Evolutionary conservation across 2,329 filamentous ascomycete species (phyloP).

Genomic region (Zymoseptoria brevis): DNA sequence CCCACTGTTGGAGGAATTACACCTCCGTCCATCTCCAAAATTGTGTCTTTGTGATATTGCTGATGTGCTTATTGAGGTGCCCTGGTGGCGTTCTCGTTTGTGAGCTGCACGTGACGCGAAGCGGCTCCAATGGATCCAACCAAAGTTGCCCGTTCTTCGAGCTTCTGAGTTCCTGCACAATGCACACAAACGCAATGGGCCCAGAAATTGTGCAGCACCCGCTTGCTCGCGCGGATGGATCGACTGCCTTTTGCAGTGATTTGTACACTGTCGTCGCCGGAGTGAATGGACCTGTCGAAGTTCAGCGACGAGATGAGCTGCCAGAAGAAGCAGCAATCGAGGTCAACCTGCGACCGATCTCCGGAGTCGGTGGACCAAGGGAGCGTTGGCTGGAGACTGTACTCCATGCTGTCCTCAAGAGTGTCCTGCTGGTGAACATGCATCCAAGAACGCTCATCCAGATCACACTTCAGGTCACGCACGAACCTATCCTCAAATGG

Average conservation of each 20-base stretch:
- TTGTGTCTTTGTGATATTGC: background rate
- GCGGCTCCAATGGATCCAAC: background rate
- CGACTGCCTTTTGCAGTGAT: conserved; percentile 64
- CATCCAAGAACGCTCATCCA: conserved; percentile 74
- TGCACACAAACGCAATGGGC: conserved; percentile 7
- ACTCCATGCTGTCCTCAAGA: conserved; percentile 62
- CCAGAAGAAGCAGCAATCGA: conserved; percentile 87
- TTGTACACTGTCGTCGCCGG: conserved; percentile 77
- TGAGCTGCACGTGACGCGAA: background rate
- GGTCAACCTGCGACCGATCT: conserved; percentile 78
- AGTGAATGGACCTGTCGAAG: conserved; percentile 90
- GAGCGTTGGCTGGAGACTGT: conserved; percentile 71
- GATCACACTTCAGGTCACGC: conserved; percentile 64
- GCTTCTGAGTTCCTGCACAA: background rate
- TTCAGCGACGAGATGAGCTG: conserved; percentile 77
- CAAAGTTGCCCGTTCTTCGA: background rate
- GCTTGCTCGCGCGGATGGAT: conserved; percentile 68
- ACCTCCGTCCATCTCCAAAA: background rate
- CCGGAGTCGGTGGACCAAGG: conserved; percentile 60
- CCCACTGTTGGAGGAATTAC: background rate
- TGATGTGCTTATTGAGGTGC: background rate
- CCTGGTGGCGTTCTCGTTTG: background rate
- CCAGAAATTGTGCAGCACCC: conserved; percentile 27
- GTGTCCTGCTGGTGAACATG: conserved; percentile 65
- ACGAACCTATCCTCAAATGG: conserved; percentile 49